Evolutionary conservation across 495 filamentous ascomycete genomes (phyloP).

Genomic region (Bombardia bombarda): DNA sequence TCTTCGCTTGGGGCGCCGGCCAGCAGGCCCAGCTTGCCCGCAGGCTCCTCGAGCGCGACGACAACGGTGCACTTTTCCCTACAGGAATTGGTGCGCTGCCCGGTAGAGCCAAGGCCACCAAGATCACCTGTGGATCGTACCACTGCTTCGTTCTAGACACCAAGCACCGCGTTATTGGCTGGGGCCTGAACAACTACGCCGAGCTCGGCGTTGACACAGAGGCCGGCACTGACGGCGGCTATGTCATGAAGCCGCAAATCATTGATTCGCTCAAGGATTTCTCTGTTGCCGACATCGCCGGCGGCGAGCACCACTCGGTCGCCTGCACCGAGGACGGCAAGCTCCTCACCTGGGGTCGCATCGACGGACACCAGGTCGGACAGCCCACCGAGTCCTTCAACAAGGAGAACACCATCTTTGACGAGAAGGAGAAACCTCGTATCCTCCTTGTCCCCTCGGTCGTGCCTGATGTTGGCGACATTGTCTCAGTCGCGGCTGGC

Average conservation of each 20-base stretch:
- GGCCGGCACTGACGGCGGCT: constrained; percentile 58
- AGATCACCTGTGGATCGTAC: constrained; percentile 57
- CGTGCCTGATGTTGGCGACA: constrained; percentile 17
- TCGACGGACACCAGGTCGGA: constrained; percentile 57
- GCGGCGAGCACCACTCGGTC: constrained; percentile 61
- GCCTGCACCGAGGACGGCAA: constrained; percentile 54
- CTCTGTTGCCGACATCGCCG: constrained; percentile 47
- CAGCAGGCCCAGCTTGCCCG: constrained; percentile 73
- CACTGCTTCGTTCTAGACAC: constrained; percentile 71
- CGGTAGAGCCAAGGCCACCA: constrained; percentile 42
- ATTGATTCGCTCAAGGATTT: constrained; percentile 44
- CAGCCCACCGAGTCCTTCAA: constrained; percentile 39
- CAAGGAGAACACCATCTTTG: constrained; percentile 49
- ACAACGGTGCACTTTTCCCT: constrained; percentile 52
- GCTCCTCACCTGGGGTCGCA: constrained; percentile 61
- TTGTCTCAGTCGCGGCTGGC: constrained; percentile 38
- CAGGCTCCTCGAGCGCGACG: constrained; percentile 53
- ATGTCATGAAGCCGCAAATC: constrained; percentile 34
- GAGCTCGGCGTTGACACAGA: constrained; percentile 62
- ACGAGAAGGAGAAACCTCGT: constrained; percentile 45
- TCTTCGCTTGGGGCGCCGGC: constrained; percentile 65
- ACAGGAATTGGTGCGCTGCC: constrained; percentile 58
- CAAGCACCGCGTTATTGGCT: constrained; percentile 64
- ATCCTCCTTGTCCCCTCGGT: constrained; percentile 48
- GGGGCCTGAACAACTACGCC: constrained; percentile 84